phyloP scores from a whole-genome alignment of 306 rosid species.

The Glycine latifolia region DNA sequence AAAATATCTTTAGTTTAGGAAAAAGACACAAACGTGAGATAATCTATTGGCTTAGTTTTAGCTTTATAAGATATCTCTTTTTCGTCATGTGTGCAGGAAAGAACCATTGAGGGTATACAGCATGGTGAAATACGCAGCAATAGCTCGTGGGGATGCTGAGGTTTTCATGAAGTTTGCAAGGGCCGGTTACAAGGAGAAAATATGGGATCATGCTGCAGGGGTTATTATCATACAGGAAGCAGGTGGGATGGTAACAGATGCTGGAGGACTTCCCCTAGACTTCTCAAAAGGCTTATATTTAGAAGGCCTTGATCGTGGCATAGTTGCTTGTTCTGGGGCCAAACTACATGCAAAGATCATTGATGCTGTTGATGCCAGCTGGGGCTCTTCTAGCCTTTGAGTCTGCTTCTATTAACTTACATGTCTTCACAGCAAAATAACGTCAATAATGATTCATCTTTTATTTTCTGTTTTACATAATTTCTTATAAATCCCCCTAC shows the following conservation, averaged over 20 bases:
- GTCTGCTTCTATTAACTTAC: slow-evolving; percentile 25
- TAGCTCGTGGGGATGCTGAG: slow-evolving; percentile 98
- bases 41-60: slow-evolving; percentile 1
- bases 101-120: slow-evolving; percentile 87
- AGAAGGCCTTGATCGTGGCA: slow-evolving; percentile 95
- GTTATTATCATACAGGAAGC: slow-evolving; percentile 92
- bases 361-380: slow-evolving; percentile 92
- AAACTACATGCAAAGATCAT: slow-evolving; percentile 79
- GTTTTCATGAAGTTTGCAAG: slow-evolving; percentile 97
- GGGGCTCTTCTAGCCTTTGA: slow-evolving; percentile 91
- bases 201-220: slow-evolving; percentile 99
- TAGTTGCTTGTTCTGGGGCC: slow-evolving; percentile 86
- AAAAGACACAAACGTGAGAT: background rate
- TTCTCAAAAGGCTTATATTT: slow-evolving; percentile 82
- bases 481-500: slow-evolving; percentile 38
- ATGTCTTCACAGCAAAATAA: slow-evolving; percentile 43
- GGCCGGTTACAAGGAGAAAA: slow-evolving; percentile 95
- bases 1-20: background rate
- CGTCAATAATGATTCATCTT: slow-evolving; percentile 37
- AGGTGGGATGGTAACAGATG: slow-evolving; percentile 96
- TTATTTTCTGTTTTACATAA: slow-evolving; percentile 5
- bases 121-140: slow-evolving; percentile 97
- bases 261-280: slow-evolving; percentile 79
- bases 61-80: slow-evolving; percentile 12
- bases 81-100: slow-evolving; percentile 64